Base-by-base conservation (phyloP, 106 monocot species). In the Allium sativum region DNA sequence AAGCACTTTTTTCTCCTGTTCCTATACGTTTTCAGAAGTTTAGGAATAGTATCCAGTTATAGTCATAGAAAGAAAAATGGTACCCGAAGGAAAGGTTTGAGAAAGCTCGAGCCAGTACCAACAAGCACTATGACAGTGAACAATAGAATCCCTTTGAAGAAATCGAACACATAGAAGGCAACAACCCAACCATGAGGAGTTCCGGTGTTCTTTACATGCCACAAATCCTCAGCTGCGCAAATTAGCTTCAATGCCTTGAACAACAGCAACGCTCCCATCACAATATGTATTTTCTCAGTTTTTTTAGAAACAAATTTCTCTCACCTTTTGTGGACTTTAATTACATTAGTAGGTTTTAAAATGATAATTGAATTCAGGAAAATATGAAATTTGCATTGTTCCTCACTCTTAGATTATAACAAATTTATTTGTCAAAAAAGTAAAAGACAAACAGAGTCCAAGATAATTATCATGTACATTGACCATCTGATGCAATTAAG, bases 121-220 rank as follows among this genome's bases (percentile, higher is more conserved):
- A 84, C 68, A 59, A 77, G 77, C 31, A 74, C 80, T 45, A 76
- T 80, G 46, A 84, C 79, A 9, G 85, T 81, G 74, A 85, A 80
- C 15, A 85, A 65, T 12, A 76, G 45, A 13, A 85, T 52, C 31
- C 76, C 77, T 45, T 84, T 77, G 58, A 81, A 73, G 74, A 85
- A 85, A 0, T 70, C 68, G 11, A 78, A 81, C 9, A 85, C 31
- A 53, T 85, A 77, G 71, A 85, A 85, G 4, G 77, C 65, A 3
- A 80, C 77, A 55, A 77, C 80, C 77, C 85, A 77, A 0, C 77
- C 80, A 17, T 85, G 85, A 13, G 77, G 71, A 9, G 53, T 72
- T 7, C 80, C 77, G 6, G 73, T 80, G 22, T 56, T n/a, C 59
- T 66, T 44, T 40, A 85, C 76, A 59, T 57, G 60, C 58, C 73